A percentile compares a stretch with the other conserved stretches of the same genome.
Conservation (phyloP, 2,329 filamentous ascomycete genomes). For the Ascochyta rabiei region DNA sequence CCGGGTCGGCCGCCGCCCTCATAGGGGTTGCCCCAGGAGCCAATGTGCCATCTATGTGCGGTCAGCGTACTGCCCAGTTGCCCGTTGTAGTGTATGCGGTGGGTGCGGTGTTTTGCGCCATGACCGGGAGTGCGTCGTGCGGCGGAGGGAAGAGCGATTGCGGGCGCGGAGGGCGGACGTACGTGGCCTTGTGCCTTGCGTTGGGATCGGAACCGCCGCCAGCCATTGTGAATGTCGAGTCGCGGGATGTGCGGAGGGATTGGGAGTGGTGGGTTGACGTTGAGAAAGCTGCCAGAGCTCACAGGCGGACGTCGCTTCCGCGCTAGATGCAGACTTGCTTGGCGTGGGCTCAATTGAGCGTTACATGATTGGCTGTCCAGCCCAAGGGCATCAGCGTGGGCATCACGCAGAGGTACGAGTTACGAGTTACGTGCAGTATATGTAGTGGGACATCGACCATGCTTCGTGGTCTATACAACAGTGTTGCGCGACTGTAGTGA, state of each 20-base stretch:
- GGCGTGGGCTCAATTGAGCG: not conserved
- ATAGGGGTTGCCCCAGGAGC: slow-evolving; percentile 47
- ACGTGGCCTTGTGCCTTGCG: slow-evolving; percentile 38
- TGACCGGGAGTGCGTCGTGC: slow-evolving; percentile 11
- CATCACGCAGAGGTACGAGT: not conserved
- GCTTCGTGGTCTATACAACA: not conserved
- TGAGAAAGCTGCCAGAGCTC: slow-evolving; percentile 27
- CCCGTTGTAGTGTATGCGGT: not conserved
- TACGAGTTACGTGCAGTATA: too few relatives aligned
- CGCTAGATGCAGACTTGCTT: slow-evolving; percentile 12
- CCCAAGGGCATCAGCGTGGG: not conserved
- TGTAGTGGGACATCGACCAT: not conserved
- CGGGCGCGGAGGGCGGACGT: slow-evolving; percentile 25
- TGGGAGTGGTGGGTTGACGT: slow-evolving; percentile 26
- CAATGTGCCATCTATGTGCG: slow-evolving; percentile 43
- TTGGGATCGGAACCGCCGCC: slow-evolving; percentile 35
- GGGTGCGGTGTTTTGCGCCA: slow-evolving; percentile 13
- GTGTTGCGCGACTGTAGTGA: not conserved
- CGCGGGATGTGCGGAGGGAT: slow-evolving; percentile 25
- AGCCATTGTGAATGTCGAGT: slow-evolving; percentile 35
- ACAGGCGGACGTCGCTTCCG: not conserved
- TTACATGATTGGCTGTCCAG: slow-evolving; percentile 5
- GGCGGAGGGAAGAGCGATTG: slow-evolving; percentile 12
- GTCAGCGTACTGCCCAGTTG: slow-evolving; percentile 23
- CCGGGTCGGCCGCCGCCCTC: slow-evolving; percentile 54